A percentile compares a stretch with the other conserved stretches of the same genome.
phyloP scores from a whole-genome alignment of 768 basidiomycete genomes.

The Mycena metata region DNA sequence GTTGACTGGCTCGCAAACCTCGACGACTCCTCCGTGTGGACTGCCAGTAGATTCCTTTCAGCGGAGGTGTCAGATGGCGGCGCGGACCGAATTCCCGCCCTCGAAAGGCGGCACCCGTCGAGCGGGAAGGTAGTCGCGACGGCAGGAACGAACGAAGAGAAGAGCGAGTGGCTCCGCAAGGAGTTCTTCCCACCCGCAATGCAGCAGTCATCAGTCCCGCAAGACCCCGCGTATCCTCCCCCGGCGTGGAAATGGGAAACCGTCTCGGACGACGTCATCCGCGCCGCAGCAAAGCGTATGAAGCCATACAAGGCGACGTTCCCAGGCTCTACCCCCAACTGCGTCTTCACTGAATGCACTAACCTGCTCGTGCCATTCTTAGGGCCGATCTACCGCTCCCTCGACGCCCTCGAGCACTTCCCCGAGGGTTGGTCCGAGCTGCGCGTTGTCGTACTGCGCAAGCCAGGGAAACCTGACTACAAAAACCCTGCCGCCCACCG shows the following conservation, averaged over 20 bases:
- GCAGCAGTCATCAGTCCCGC: conserved; percentile 18
- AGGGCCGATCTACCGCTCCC: conserved; percentile 45
- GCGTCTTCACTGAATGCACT: conserved; percentile 45
- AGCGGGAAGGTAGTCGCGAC: too few species aligned
- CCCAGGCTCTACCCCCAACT: conserved; percentile 44
- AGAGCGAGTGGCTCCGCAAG: conserved; percentile 36
- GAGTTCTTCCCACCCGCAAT: conserved; percentile 47
- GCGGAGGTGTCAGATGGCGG: too few species aligned
- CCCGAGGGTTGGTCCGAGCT: conserved; percentile 40
- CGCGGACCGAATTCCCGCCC: too few species aligned
- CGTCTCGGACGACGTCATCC: too few species aligned
- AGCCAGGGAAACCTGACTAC: conserved; percentile 53
- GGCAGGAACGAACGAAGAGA: conserved; percentile 42
- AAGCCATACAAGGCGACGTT: conserved; percentile 52
- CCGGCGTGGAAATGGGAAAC: too few species aligned
- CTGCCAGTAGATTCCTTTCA: too few species aligned
- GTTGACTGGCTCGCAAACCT: too few species aligned
- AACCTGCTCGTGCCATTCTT: conserved; percentile 44
- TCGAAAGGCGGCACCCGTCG: too few species aligned
- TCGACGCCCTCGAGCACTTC: conserved; percentile 42
- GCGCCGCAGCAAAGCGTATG: too few species aligned
- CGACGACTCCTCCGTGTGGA: too few species aligned
- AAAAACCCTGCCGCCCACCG: conserved; percentile 48
- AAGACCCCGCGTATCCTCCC: conserved; percentile 42
- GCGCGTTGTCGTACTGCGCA: conserved; percentile 48